Evolutionary conservation across 2,329 filamentous ascomycete species (phyloP).

Genomic region (Xylariaceae sp.): DNA sequence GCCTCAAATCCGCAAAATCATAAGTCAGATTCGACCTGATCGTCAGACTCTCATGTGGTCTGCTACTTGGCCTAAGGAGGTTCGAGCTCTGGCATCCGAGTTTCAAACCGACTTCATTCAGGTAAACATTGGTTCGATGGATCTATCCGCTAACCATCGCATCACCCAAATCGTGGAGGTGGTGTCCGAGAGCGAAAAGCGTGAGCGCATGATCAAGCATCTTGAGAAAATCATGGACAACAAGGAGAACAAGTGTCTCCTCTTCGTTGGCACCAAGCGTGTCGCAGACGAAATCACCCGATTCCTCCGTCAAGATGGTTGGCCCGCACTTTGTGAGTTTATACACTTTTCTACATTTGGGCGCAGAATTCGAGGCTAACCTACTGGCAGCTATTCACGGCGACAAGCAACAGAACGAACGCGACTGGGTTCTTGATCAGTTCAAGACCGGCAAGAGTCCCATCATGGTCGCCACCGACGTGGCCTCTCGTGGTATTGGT

Average conservation of each 20-base stretch:
- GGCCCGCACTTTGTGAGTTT: constrained; percentile 90
- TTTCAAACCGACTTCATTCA: constrained; percentile 97
- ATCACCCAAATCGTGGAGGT: constrained; percentile 98
- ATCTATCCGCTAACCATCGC: constrained; percentile 94
- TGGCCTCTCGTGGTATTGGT: constrained; percentile 99
- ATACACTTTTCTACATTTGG: constrained; percentile 41
- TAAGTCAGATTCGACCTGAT: constrained; percentile 95
- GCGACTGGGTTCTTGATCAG: constrained; percentile 98
- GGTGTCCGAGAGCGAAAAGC: constrained; percentile 95
- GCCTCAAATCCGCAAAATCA: constrained; percentile 98
- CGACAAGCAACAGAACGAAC: constrained; percentile 99
- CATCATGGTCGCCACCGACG: constrained; percentile 99
- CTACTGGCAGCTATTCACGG: constrained; percentile 80
- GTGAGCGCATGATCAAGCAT: constrained; percentile 95
- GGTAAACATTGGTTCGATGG: constrained; percentile 97
- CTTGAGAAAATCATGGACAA: constrained; percentile 98
- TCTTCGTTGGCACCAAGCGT: constrained; percentile 93
- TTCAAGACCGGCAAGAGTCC: constrained; percentile 99
- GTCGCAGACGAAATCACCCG: constrained; percentile 97
- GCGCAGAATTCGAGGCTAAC: constrained; percentile 51
- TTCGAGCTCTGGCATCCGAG: constrained; percentile 86
- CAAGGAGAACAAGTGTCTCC: constrained; percentile 90
- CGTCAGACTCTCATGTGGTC: constrained; percentile 99
- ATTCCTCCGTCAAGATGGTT: constrained; percentile 96
- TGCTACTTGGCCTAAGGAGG: constrained; percentile 98